Evolutionary conservation across 371 early-diverging fungal genomes (phyloP).

Genomic region (Mucor plumbeus): DNA sequence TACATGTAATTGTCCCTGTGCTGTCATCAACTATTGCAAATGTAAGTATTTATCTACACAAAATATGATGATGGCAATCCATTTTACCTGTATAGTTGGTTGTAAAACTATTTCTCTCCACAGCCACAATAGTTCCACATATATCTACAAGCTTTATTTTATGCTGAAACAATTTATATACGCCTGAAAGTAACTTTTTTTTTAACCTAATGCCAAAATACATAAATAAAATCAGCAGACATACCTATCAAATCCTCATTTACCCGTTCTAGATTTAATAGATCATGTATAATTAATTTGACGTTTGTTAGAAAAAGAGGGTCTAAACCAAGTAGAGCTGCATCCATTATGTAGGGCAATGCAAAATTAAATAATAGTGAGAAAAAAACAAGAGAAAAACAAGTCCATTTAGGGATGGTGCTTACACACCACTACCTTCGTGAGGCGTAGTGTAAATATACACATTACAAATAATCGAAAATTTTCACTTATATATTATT

Average conservation of each 20-base stretch:
- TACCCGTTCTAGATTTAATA: neutral
- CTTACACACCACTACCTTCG: too few species aligned
- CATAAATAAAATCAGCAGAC: neutral
- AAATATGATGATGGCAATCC: neutral
- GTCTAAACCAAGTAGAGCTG: conserved; percentile 7
- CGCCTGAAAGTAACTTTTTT: neutral
- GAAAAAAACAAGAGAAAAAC: too few species aligned
- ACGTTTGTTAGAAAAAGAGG: conserved; percentile 12
- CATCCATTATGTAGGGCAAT: conserved; percentile 1
- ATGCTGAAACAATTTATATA: conserved; percentile 4
- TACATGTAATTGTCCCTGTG: conserved; percentile 22
- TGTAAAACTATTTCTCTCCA: neutral
- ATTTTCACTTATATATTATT: too few species aligned
- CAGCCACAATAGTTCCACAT: conserved; percentile 21
- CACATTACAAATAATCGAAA: too few species aligned
- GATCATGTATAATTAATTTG: conserved; percentile 12
- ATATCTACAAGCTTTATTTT: conserved; percentile 14
- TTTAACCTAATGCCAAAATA: neutral
- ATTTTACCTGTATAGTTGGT: conserved; percentile 15
- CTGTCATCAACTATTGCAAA: conserved; percentile 23
- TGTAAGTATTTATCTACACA: neutral
- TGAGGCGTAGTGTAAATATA: too few species aligned
- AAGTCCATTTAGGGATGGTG: too few species aligned
- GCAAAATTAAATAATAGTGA: too few species aligned
- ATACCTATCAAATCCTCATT: neutral